Percentiles rank a stretch among this genome's conserved stretches.
Conservation (phyloP, 176 grass and related monocot species). For the Juncus effusus region DNA sequence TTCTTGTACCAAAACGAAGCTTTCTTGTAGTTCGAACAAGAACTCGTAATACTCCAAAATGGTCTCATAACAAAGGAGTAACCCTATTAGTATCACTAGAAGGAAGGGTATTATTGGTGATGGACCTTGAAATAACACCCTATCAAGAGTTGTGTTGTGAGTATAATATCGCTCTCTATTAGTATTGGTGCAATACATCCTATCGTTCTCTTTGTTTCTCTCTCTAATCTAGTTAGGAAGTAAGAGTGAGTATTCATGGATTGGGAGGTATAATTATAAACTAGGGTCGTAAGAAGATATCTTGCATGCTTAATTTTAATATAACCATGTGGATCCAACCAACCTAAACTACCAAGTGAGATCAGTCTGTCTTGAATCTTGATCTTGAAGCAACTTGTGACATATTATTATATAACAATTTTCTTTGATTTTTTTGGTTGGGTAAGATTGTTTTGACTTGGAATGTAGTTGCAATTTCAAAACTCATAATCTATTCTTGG, state of each 20-base stretch:
- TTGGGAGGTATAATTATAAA: too few relatives aligned
- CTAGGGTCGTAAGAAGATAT: too few relatives aligned
- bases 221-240: background rate
- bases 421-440: constrained; percentile 13
- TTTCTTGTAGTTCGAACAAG: constrained; percentile 10
- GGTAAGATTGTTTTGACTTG: constrained; percentile 8
- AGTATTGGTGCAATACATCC: constrained; percentile 7
- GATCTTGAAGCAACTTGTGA: constrained; percentile 11
- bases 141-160: background rate
- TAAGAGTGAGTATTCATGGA: too few relatives aligned
- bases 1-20: background rate
- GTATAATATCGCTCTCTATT: background rate
- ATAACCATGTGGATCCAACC: constrained; percentile 4
- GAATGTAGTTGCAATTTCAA: background rate
- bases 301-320: too few relatives aligned
- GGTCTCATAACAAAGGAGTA: constrained; percentile 2
- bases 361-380: background rate
- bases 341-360: constrained; percentile 19
- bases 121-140: constrained; percentile 41
- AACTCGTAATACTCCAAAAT: constrained; percentile 1
- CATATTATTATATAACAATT: constrained; percentile 7
- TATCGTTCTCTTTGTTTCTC: constrained; percentile 17
- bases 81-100: constrained; percentile 13
- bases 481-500: background rate
- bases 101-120: constrained; percentile 68